These are phyloP conservation scores for Thalassiosira hispida DNA, from an alignment of 352 stramenopile genomes.

Conservation along the genomic window DNA sequence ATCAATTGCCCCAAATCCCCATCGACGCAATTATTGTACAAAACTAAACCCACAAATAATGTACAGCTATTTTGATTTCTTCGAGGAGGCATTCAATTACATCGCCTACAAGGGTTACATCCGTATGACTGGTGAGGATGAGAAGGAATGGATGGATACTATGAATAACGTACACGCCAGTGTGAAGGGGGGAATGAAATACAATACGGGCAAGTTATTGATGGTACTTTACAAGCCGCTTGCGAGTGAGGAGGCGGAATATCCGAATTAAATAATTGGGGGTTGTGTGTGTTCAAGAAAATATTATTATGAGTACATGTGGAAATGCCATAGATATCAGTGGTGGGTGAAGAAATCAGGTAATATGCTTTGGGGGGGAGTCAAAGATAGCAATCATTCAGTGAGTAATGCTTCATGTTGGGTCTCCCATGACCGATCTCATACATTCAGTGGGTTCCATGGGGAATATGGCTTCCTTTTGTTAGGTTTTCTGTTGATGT, in stretches of 20 bases:
- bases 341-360: too few species aligned
- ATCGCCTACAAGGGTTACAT: constrained; percentile 84
- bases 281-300: background rate
- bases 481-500: too few species aligned
- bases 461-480: too few species aligned
- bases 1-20: background rate
- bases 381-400: too few species aligned
- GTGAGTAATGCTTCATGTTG: too few species aligned
- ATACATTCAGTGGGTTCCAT: too few species aligned
- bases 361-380: too few species aligned
- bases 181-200: constrained; percentile 82
- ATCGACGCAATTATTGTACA: background rate
- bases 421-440: too few species aligned
- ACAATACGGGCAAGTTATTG: constrained; percentile 81
- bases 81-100: constrained; percentile 82
- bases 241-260: constrained; percentile 23
- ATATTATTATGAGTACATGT: too few species aligned
- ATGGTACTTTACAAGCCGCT: constrained; percentile 71
- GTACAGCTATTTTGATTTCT: constrained; percentile 80
- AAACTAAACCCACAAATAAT: background rate
- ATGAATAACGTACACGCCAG: constrained; percentile 82
- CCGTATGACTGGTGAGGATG: constrained; percentile 73
- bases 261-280: constrained; percentile 7
- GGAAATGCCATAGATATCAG: too few species aligned
- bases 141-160: constrained; percentile 81